Base-by-base conservation (phyloP, 805 yeast species). In the Candida chauliodis region DNA sequence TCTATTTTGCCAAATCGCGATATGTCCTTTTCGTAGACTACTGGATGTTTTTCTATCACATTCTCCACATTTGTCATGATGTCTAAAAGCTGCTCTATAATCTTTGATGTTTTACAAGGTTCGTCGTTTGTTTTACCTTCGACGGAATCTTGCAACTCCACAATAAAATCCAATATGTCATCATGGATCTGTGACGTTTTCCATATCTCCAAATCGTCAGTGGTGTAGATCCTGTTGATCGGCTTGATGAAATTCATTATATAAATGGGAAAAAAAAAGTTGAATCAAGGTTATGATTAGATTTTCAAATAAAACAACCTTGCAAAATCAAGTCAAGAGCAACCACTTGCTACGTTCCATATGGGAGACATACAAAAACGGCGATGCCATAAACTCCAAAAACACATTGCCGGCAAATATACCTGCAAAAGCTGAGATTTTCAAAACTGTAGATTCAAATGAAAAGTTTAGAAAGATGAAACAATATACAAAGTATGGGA, bases 1-100 rank as follows among this genome's bases (percentile, higher is more conserved):
- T 93, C 98, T 8, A 79, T 69, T 55, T 93, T 93, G 5, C 99
- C 99, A 58, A 93, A 93, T 41, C 99, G 69, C 7, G 95, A 81
- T 1, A 68, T 57, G 2, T 72, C 69, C 20, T 78, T 76, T 37
- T 84, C 86, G 29, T 75, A 63, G 0, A 66, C 58, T 0, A 95
- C 89, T 0, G 97, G 96, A 55, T 81, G 76, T 2, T 52, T 46
- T 1, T 68, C 69, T 1, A 84, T 70, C 0, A 77, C 54, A 0
- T 24, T 41, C 2, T 59, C 57, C 1, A 89, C 73, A 1, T 61
- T 51, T 8, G 69, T 71, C 11, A 91, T 56, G 0, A 53, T 31
- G 5, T 39, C 34, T 17, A 73, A 41, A 4, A 82, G 41, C 0
- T 59, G 44, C 1, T 51, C 42, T 1, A 73, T 57, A 0, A 53